phyloP scores from a whole-genome alignment of 2,329 filamentous ascomycete genomes.

The Microsporum ferrugineum region DNA sequence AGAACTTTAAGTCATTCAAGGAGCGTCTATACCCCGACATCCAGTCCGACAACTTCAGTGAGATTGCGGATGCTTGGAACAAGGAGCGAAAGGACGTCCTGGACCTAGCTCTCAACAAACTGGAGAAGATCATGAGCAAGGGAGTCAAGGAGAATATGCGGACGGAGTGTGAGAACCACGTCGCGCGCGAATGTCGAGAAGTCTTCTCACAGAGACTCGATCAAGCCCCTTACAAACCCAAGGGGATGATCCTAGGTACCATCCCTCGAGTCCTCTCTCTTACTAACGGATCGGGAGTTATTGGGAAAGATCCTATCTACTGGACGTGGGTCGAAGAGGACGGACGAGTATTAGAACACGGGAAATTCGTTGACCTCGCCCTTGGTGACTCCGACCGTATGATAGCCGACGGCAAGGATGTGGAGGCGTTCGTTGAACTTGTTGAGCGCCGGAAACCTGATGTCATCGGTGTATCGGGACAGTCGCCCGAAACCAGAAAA shows the following conservation, averaged over 20 bases:
- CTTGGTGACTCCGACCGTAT: slow-evolving; percentile 54
- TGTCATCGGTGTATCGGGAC: slow-evolving; percentile 80
- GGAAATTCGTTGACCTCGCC: slow-evolving; percentile 70
- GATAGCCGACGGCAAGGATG: slow-evolving; percentile 52
- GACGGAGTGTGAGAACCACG: slow-evolving; percentile 84
- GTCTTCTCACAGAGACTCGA: slow-evolving; percentile 83
- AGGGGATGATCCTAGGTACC: slow-evolving; percentile 81
- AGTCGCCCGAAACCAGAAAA: slow-evolving; percentile 73
- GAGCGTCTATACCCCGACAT: slow-evolving; percentile 71
- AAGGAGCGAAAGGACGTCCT: slow-evolving; percentile 73
- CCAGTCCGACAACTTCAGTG: slow-evolving; percentile 88
- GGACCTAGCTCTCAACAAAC: slow-evolving; percentile 65
- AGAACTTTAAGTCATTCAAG: slow-evolving; percentile 64
- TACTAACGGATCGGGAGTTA: slow-evolving; percentile 72
- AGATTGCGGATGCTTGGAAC: slow-evolving; percentile 92
- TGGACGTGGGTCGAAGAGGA: slow-evolving; percentile 94
- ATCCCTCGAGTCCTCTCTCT: slow-evolving; percentile 75
- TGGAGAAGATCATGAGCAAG: slow-evolving; percentile 74
- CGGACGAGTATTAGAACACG: slow-evolving; percentile 76
- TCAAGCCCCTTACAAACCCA: slow-evolving; percentile 90
- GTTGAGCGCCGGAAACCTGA: slow-evolving; percentile 73
- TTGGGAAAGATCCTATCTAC: slow-evolving; percentile 63
- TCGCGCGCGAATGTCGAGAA: slow-evolving; percentile 78
- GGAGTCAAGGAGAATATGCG: slow-evolving; percentile 91
- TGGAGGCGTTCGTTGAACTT: slow-evolving; percentile 64